Conservation (phyloP, 345 rosid genomes). For the Erysimum cheiranthoides region DNA sequence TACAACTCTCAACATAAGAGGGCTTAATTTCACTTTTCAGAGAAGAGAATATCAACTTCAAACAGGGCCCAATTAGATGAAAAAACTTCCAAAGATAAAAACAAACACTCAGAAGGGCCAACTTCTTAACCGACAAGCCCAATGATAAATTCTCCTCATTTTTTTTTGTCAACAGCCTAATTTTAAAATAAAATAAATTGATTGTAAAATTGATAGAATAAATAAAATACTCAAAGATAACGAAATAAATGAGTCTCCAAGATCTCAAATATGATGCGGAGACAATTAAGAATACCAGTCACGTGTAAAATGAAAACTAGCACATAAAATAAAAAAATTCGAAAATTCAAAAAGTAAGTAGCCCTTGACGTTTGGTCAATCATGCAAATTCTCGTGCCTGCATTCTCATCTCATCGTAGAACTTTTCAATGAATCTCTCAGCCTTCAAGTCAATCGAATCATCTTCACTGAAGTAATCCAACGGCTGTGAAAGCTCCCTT, state of each 20-base stretch:
- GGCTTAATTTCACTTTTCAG: not conserved
- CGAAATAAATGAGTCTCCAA: not conserved
- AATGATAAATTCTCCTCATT: not conserved
- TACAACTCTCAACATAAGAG: not conserved
- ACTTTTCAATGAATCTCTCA: slow-evolving; percentile 69
- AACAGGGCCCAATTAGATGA: not conserved
- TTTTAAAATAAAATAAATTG: not conserved
- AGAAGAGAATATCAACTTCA: not conserved
- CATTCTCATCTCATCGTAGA: slow-evolving; percentile 71
- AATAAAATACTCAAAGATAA: not conserved
- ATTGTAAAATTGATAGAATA: not conserved
- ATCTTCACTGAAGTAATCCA: slow-evolving; percentile 37
- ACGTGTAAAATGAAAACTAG: not conserved
- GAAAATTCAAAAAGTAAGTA: not conserved
- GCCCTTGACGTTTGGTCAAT: slow-evolving; percentile 6
- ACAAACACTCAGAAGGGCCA: not conserved
- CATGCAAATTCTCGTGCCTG: slow-evolving; percentile 54
- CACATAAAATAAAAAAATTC: not conserved
- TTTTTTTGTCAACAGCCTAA: not conserved
- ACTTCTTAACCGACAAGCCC: not conserved
- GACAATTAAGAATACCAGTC: not conserved
- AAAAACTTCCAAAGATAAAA: not conserved
- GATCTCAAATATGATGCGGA: slow-evolving; percentile 24
- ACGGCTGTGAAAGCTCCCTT: slow-evolving; percentile 25
- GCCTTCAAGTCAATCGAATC: slow-evolving; percentile 78